Evolutionary conservation across 345 rosid genomes (phyloP).

Genomic region (Salix exigua): DNA sequence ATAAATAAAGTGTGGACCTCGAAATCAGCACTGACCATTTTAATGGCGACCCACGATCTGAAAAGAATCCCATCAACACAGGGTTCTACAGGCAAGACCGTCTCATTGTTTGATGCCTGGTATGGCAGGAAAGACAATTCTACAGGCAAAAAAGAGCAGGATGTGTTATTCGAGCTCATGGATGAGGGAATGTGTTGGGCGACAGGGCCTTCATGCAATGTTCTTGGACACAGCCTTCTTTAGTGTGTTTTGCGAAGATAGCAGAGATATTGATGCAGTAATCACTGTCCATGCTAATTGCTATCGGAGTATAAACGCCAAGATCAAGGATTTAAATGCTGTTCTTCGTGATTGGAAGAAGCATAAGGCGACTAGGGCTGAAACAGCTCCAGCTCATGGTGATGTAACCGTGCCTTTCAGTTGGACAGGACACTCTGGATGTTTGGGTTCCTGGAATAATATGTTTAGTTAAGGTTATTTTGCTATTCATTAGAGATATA

Average conservation of each 20-base stretch:
- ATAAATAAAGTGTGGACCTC: constrained; percentile 18
- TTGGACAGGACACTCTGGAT: constrained; percentile 19
- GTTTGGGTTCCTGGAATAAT: constrained; percentile 14
- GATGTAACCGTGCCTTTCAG: not conserved
- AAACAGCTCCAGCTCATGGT: not conserved
- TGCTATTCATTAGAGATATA: not conserved
- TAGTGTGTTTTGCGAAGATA: constrained; percentile 27
- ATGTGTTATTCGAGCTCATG: constrained; percentile 11
- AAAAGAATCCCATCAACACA: constrained; percentile 21
- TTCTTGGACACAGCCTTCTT: constrained; percentile 20
- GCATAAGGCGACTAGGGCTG: not conserved
- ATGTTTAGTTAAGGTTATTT: not conserved
- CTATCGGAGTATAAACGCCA: constrained; percentile 24
- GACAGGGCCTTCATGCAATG: constrained; percentile 4
- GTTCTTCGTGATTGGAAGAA: constrained; percentile 24
- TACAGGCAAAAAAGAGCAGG: constrained; percentile 27
- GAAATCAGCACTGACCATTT: constrained; percentile 24
- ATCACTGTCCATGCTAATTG: constrained; percentile 30
- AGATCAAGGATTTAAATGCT: constrained; percentile 12
- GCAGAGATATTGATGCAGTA: constrained; percentile 12
- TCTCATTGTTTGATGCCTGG: constrained; percentile 22
- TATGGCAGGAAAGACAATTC: constrained; percentile 17
- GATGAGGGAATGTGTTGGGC: not conserved
- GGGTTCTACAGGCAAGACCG: constrained; percentile 30
- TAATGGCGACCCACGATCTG: constrained; percentile 12